Evolutionary conservation across 148 eudicot genomes (phyloP).

Genomic region (Dianthus caryophyllus): DNA sequence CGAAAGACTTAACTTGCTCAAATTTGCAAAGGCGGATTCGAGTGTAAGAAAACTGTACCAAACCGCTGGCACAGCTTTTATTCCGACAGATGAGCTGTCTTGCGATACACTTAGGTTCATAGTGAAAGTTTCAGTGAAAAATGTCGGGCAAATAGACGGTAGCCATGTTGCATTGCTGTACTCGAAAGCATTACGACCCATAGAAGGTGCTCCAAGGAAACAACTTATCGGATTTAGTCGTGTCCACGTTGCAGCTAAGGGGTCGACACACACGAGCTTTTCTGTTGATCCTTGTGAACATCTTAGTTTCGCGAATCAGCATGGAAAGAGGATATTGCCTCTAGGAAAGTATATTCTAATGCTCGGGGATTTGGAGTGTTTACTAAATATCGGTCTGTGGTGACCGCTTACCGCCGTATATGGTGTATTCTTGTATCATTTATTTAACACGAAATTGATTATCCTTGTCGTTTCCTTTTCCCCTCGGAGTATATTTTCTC

Average conservation of each 20-base stretch:
- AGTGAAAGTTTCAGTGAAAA: conserved; percentile 48
- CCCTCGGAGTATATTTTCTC: too few relatives aligned
- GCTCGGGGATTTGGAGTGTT: conserved; percentile 50
- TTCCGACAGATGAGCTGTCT: conserved; percentile 50
- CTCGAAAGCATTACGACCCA: conserved; percentile 31
- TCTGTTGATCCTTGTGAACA: conserved; percentile 67
- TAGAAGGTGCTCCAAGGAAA: conserved; percentile 56
- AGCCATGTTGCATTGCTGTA: conserved; percentile 64
- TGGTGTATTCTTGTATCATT: not conserved
- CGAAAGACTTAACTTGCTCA: conserved; percentile 28
- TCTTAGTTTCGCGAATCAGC: conserved; percentile 64
- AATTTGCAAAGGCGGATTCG: conserved; percentile 23
- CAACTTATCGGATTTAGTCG: conserved; percentile 78
- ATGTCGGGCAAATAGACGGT: conserved; percentile 62
- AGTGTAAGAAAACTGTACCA: conserved; percentile 26
- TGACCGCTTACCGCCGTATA: not conserved
- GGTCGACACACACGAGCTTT: conserved; percentile 35
- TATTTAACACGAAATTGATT: not conserved
- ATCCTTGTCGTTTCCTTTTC: too few relatives aligned
- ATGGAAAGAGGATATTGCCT: conserved; percentile 66
- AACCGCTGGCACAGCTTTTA: conserved; percentile 24
- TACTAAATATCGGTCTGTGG: conserved; percentile 36
- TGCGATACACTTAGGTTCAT: conserved; percentile 58
- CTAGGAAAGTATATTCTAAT: conserved; percentile 58
- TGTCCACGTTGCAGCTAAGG: conserved; percentile 38